Evolutionary conservation across 2,329 filamentous ascomycete species (phyloP).

Genomic region (Cercospora sp.): DNA sequence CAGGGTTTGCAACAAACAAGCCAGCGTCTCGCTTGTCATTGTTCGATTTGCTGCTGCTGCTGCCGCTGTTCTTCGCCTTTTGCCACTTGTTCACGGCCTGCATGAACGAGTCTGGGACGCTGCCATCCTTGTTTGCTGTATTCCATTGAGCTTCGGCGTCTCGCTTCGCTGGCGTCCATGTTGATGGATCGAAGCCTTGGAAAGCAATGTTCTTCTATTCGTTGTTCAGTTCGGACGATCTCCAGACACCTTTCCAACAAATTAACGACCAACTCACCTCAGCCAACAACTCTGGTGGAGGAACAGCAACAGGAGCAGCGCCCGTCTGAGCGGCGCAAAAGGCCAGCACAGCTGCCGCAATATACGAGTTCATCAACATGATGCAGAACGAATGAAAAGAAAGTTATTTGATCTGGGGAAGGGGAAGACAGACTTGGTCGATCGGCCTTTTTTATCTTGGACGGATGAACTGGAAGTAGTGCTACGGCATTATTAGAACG

Average conservation of each 20-base stretch:
- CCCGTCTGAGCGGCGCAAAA: neutral
- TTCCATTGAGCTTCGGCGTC: neutral
- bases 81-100: conserved; percentile 7
- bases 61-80: neutral
- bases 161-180: neutral
- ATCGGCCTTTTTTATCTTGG: neutral
- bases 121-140: neutral
- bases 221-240: neutral
- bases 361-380: conserved; percentile 5
- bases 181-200: neutral
- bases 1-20: neutral
- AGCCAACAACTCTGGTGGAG: neutral
- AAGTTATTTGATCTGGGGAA: neutral
- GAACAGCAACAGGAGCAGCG: neutral
- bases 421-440: neutral
- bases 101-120: conserved; percentile 5
- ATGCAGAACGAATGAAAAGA: neutral
- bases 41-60: neutral
- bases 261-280: neutral
- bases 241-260: too few relatives aligned
- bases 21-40: neutral
- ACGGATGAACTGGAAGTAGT: neutral
- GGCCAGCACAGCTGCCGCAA: conserved; percentile 3
- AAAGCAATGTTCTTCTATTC: neutral
- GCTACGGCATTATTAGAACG: neutral